phyloP scores from a whole-genome alignment of 1,284 basidiomycete species.

The Trametes polyzona region DNA sequence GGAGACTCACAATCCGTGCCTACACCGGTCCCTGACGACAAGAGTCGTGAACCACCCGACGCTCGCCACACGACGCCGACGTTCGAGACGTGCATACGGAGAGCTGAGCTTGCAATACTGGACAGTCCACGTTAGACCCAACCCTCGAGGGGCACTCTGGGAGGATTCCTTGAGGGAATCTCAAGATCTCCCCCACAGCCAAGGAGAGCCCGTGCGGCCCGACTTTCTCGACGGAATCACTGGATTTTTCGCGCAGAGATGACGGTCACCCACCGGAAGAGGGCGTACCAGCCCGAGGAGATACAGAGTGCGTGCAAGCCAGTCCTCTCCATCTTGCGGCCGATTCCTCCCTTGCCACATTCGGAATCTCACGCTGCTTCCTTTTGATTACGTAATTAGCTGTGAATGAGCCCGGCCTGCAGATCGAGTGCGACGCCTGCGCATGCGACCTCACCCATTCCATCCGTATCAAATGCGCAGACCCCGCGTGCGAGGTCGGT shows the following conservation, averaged over 20 bases:
- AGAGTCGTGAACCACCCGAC: slow-evolving; percentile 1
- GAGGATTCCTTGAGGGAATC: slow-evolving; percentile 6
- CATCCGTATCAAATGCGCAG: slow-evolving; percentile 91
- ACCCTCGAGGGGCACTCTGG: slow-evolving; percentile 11
- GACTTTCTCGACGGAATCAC: slow-evolving; percentile 12
- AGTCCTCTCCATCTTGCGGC: slow-evolving; percentile 31
- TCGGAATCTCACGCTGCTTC: slow-evolving; percentile 42
- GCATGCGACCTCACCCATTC: slow-evolving; percentile 82
- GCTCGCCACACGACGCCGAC: background rate
- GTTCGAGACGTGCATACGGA: background rate
- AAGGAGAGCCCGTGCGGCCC: slow-evolving; percentile 6
- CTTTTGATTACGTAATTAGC: slow-evolving; percentile 53
- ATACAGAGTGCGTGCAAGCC: slow-evolving; percentile 61
- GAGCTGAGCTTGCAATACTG: background rate
- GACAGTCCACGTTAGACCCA: background rate
- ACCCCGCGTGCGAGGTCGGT: slow-evolving; percentile 71
- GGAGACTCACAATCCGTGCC: background rate
- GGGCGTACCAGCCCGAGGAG: slow-evolving; percentile 73
- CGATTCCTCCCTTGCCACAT: slow-evolving; percentile 25
- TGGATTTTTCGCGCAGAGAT: slow-evolving; percentile 41
- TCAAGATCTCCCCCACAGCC: background rate
- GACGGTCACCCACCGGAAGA: slow-evolving; percentile 79
- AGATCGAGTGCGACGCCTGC: slow-evolving; percentile 79
- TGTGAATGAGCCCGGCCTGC: slow-evolving; percentile 76
- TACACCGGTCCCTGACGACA: background rate